phyloP scores from a whole-genome alignment of 441 rosid species.

The Capsella rubella region DNA sequence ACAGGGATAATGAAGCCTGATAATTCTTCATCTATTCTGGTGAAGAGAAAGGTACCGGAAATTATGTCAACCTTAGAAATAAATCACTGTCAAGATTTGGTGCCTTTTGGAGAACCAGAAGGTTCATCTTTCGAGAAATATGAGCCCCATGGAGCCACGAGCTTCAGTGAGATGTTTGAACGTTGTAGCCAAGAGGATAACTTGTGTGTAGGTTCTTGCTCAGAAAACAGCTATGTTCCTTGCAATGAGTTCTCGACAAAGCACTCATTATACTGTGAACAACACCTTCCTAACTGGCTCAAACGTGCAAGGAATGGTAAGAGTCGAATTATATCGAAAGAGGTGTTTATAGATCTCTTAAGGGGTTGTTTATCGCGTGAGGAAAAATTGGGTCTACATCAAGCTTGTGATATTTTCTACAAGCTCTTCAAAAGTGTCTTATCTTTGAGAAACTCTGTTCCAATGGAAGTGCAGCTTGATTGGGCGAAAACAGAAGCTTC shows the following conservation, averaged over 20 bases:
- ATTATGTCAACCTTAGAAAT: constrained; percentile 51
- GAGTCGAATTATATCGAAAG: constrained; percentile 95
- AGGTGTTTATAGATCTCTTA: constrained; percentile 83
- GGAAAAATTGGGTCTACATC: constrained; percentile 79
- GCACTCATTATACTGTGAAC: constrained; percentile 83
- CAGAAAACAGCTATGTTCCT: constrained; percentile 51
- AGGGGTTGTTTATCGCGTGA: constrained; percentile 63
- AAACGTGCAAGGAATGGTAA: constrained; percentile 98
- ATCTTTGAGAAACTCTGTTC: constrained; percentile 88
- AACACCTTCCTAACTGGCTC: constrained; percentile 98
- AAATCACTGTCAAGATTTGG: constrained; percentile 58
- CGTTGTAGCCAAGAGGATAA: constrained; percentile 50
- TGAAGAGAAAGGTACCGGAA: constrained; percentile 68
- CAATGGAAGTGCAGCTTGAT: constrained; percentile 93
- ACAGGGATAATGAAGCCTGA: constrained; percentile 45
- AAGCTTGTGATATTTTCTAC: constrained; percentile 96
- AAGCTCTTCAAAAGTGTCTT: constrained; percentile 91
- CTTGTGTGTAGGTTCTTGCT: constrained; percentile 72
- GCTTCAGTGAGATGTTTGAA: constrained; percentile 56
- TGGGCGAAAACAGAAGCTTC: constrained; percentile 98
- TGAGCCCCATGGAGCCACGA: constrained; percentile 45
- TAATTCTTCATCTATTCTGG: constrained; percentile 49
- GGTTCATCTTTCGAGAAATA: constrained; percentile 52
- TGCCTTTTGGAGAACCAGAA: constrained; percentile 56
- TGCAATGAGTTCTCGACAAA: constrained; percentile 79